Evolutionary conservation across 108 stramenopile genomes (phyloP), one percentile per base, ranked within the genome.

Genomic region (Nitzschia sp.): DNA sequence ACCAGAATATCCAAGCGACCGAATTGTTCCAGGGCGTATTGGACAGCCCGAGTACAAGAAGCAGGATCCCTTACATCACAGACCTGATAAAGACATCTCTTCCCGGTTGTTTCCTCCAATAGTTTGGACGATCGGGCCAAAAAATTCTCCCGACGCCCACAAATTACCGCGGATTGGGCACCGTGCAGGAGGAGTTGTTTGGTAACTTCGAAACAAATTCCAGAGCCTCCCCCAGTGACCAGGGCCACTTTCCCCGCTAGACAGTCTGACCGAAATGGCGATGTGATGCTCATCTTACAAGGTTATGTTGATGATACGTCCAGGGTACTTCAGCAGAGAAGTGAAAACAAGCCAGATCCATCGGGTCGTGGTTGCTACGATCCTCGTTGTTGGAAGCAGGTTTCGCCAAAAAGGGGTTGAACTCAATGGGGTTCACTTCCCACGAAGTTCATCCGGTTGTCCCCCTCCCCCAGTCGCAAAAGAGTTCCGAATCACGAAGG

Each of bases 161-260:
- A 89, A 33, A 95, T 92, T 42, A 92, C 74, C 15, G 85, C 86
- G 15, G 80, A 87, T 46, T 58, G 59, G 38, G 81, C 88, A 8
- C 94, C 94, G 59, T 95, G 94, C 3, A 76, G 62, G 11, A 92
- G 55, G 6, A 95, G 62, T 53, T 95, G 89, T 59, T 82, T 84
- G 32, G 88, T 85, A 34, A 95, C 87, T 74, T 89, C 91, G 66
- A 81, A 94, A 51, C 93, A 86, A 30, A 95, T 91, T 19, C 93
- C 92, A 13, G 86, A 87, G 11, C 93, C 93, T 21, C 93, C 93
- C 21, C 93, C 93, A 19, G 93, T 93, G 17, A 93, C 79, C 23
- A 95, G 49, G 36, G 90, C 94, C 35, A 93, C 86, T 59, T 92
- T 85, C 1, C 91, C 86, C 8, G 60, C 36, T 17, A 93, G 82